Evolutionary conservation across 768 basidiomycete genomes (phyloP), one percentile per base, ranked within the genome.

Genomic region (Gloeopeniophorella convolvens): DNA sequence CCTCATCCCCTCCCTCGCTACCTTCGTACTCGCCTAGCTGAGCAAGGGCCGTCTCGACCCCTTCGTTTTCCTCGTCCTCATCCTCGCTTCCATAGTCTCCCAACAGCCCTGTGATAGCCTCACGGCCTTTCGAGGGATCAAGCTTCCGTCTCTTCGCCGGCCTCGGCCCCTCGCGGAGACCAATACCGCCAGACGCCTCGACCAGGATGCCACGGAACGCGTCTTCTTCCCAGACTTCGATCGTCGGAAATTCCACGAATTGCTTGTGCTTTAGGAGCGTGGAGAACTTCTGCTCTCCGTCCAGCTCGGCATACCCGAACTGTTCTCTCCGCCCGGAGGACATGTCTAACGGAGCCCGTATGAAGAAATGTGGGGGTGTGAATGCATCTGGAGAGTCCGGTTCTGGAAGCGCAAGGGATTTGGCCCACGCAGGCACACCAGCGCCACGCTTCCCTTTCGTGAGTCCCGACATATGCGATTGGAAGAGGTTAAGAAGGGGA

Each of bases 161-260:
- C 44, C 66, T 68, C 52, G 73, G 68, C 12, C 64, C 61, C 58
- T 32, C 63, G 47, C 63, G 60, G 33, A 59, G 58, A 24, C 70
- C 69, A 30, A 77, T 59, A 4, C 67, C 55, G 2, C 82, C 82
- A 40, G 72, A 63, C 35, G 72, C 70, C 50, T 85, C 76, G 13
- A 85, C 69, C n/a, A 89, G 59, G 8, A 70, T 70, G 6, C 80
- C 83, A 7, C 65, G 66, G 65, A 89, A 92, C 26, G 80, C 67
- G 16, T 63, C 69, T 20, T 68, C 76, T 40, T 83, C 78, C 72
- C 82, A 83, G 5, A 94, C 65, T 48, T 91, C 84, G 37, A 95
- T 79, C 1, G 82, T 82, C 6, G 92, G 92, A 60, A 79, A 95
- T 64, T 95, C 92, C 27, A 86, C 75, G 64, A 92, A 91, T 24